These are phyloP conservation scores for Penicillium sp. DNA, from an alignment of 2,329 filamentous ascomycete genomes.

Conservation along the genomic window DNA sequence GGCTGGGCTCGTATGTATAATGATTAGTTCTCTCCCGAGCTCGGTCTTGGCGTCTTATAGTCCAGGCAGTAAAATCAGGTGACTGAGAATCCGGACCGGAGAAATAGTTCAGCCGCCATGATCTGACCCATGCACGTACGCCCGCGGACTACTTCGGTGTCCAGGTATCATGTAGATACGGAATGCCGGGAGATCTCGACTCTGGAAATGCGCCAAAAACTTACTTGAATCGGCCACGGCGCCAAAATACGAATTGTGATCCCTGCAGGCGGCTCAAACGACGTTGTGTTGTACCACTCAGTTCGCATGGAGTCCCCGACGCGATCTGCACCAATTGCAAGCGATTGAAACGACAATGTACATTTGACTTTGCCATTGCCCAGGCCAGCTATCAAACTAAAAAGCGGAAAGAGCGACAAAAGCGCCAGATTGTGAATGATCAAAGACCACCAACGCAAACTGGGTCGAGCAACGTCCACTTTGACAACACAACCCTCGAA, in stretches of 20 bases:
- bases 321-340: conserved; percentile 19
- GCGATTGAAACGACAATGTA: conserved; percentile 22
- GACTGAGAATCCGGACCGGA: neutral
- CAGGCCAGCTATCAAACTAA: neutral
- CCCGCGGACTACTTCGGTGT: too few relatives aligned
- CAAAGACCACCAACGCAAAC: neutral
- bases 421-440: too few relatives aligned
- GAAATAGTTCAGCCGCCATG: neutral
- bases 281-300: conserved; percentile 21
- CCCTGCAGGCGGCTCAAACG: conserved; percentile 28
- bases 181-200: conserved; percentile 6
- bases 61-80: too few relatives aligned
- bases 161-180: conserved; percentile 3
- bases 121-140: neutral
- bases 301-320: neutral
- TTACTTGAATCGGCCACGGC: conserved; percentile 8
- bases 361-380: conserved; percentile 21
- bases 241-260: conserved; percentile 29
- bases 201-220: neutral
- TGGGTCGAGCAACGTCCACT: neutral
- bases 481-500: neutral
- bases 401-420: conserved; percentile 8
- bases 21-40: too few relatives aligned
- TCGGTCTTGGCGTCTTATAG: too few relatives aligned
- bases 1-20: too few relatives aligned